Percentiles rank a stretch among this genome's conserved stretches.
Evolutionary conservation across 2,329 filamentous ascomycete species (phyloP).

Genomic region (Penicillium frequentans): DNA sequence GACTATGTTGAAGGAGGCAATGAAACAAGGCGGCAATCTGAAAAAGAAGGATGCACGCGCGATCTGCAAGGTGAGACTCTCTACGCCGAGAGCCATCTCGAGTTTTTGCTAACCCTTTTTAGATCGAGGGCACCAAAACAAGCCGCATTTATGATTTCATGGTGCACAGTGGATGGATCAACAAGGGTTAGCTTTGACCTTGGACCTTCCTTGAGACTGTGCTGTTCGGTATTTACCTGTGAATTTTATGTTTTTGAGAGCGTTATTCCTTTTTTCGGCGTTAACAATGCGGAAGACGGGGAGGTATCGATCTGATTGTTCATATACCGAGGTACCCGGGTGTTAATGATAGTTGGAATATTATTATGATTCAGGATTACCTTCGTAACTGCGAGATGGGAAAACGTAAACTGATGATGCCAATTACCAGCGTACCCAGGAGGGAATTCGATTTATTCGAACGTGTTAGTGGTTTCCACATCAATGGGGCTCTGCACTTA

Average conservation of each 20-base stretch:
- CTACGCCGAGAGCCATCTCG: not conserved
- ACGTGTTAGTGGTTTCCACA: no score
- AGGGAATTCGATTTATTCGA: no score
- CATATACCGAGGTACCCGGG: constrained; percentile 10
- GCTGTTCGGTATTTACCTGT: constrained; percentile 16
- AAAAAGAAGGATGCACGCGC: constrained; percentile 95
- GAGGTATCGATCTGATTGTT: constrained; percentile 14
- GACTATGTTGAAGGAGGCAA: constrained; percentile 82
- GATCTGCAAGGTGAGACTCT: constrained; percentile 61
- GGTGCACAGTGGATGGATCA: constrained; percentile 88
- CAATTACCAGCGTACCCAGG: no score
- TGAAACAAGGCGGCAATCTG: constrained; percentile 81
- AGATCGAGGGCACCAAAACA: constrained; percentile 81
- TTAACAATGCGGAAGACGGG: constrained; percentile 13
- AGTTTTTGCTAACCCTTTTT: constrained; percentile 11
- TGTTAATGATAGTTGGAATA: constrained; percentile 4
- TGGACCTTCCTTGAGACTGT: not conserved
- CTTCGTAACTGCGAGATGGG: not conserved
- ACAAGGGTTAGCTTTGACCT: constrained; percentile 62
- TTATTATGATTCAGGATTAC: not conserved
- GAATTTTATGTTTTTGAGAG: constrained; percentile 11
- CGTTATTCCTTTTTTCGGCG: constrained; percentile 14
- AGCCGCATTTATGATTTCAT: constrained; percentile 92
- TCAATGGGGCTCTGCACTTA: no score
- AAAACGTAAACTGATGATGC: not conserved